Evolutionary conservation across 2,329 filamentous ascomycete species (phyloP), one percentile per base, ranked within the genome.

Genomic region (Fonsecaea erecta): DNA sequence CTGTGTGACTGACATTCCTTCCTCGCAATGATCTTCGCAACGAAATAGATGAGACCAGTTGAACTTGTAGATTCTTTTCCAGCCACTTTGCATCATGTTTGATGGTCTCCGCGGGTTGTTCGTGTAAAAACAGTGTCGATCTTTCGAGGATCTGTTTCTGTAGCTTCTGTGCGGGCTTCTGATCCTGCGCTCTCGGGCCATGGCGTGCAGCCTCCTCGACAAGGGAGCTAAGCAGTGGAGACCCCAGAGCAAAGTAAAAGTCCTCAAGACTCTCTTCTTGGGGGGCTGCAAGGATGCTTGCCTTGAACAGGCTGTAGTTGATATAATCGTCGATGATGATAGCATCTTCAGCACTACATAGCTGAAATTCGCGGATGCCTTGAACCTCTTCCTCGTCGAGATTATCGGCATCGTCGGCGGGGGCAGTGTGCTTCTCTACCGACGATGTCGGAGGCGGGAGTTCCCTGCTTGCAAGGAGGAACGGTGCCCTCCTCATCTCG

Each of bases 41-140:
- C 4, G 89, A 87, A 59, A 99, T 89, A 0, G 89, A 89, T 26
- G 88, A 88, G 9, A 97, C 93, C 61, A 90, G 85, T 69, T 90
- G 84, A 2, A 99, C 91, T 0, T 81, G 83, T 14, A 99, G 80
- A 70, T 96, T 90, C 74, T 92, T 91, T 72, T 96, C 92, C 11
- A 99, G 82, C 95, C 95, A 99, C 71, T 90, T 91, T 6, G 88
- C 85, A 75, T 98, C 93, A 73, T 95, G 92, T 70, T 90, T 90
- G 73, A 99, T 88, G n/a, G 85, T 83, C 65, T 96, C 91, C 3
- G 85, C 82, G 37, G 88, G 85, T 74, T 94, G 90, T 73, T 91
- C 93, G 73, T 97, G 90, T 30, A 99, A 81, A 76, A 98, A 99
- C 28, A 99, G 84, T 69, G 94, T 91, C 60, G 90, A 90, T 61